Percentiles rank a stretch among this genome's conserved stretches.
Evolutionary conservation across 116 monocot genomes (phyloP).

Genomic region (Papilionanthe hybrid): DNA sequence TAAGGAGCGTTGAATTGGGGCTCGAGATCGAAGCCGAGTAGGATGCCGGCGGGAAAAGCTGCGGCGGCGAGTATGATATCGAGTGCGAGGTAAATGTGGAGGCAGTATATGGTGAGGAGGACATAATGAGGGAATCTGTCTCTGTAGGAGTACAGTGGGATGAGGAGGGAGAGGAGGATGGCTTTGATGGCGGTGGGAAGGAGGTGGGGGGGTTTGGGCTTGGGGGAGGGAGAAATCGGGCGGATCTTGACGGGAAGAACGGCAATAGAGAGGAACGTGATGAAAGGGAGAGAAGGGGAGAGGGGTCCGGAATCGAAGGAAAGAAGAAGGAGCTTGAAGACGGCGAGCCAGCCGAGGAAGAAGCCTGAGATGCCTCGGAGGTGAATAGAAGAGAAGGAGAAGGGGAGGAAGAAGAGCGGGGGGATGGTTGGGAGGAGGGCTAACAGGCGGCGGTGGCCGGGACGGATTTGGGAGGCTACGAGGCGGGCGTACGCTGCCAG

Average conservation of each 20-base stretch:
- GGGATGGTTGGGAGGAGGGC: conserved; percentile 37
- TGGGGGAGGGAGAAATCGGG: not conserved
- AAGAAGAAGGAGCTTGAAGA: conserved; percentile 64
- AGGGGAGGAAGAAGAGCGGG: conserved; percentile 39
- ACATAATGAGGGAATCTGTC: conserved; percentile 15
- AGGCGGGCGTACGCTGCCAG: conserved; percentile 18
- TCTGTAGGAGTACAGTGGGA: conserved; percentile 26
- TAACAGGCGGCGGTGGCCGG: conserved; percentile 19
- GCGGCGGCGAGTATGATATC: conserved; percentile 37
- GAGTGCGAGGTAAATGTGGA: conserved; percentile 42
- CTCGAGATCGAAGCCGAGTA: conserved; percentile 46
- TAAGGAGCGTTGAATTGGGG: conserved; percentile 63
- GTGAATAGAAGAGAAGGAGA: conserved; percentile 35
- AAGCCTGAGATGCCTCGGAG: conserved; percentile 39
- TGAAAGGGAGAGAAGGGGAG: conserved; percentile 20
- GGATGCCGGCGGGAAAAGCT: conserved; percentile 6
- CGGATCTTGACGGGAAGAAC: conserved; percentile 42
- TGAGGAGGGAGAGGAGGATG: conserved; percentile 15
- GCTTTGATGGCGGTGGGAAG: conserved; percentile 18
- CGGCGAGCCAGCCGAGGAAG: conserved; percentile 42
- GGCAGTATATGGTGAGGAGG: conserved; percentile 24
- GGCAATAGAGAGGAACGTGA: conserved; percentile 19
- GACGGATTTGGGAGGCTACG: not conserved
- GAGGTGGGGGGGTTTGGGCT: not conserved
- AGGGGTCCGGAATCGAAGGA: conserved; percentile 33